These are phyloP conservation scores for Lichtheimia ramosa DNA, from an alignment of 371 early-diverging fungal species.

Conservation along the genomic window DNA sequence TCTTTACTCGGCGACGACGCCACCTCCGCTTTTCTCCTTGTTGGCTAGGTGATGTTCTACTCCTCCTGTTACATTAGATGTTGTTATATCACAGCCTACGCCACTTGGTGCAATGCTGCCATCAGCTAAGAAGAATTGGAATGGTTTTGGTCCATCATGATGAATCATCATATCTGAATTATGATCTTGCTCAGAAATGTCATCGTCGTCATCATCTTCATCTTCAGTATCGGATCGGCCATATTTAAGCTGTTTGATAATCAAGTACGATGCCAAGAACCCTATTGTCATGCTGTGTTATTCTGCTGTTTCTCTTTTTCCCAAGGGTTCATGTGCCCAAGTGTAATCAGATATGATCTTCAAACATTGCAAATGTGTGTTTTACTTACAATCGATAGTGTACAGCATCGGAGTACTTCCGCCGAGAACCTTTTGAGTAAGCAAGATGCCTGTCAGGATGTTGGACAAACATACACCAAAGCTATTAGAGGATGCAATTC, in stretches of 20 bases:
- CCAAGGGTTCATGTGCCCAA: too few relatives aligned
- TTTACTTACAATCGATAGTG: slow-evolving; percentile 45
- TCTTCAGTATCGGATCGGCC: slow-evolving; percentile 15
- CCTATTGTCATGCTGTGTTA: slow-evolving; percentile 16
- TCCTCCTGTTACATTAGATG: background rate
- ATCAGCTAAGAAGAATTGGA: background rate
- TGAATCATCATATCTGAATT: too few relatives aligned
- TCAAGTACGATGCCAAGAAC: slow-evolving; percentile 48
- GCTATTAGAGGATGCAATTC: slow-evolving; percentile 12
- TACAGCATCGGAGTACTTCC: slow-evolving; percentile 44
- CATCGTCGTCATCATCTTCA: slow-evolving; percentile 23
- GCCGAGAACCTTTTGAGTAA: slow-evolving; percentile 30
- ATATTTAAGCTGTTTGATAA: slow-evolving; percentile 42
- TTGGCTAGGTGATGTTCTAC: background rate
- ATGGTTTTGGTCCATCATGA: too few relatives aligned
- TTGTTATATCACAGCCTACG: background rate
- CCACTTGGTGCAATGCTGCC: background rate
- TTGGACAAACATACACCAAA: slow-evolving; percentile 50
- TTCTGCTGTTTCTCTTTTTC: too few relatives aligned
- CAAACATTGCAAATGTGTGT: too few relatives aligned
- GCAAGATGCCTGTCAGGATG: slow-evolving; percentile 39
- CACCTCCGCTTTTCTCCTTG: background rate
- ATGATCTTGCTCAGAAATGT: background rate
- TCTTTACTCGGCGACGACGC: background rate
- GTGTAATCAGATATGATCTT: too few relatives aligned